These are phyloP conservation scores for Aspergillus kassunensis DNA, from an alignment of 495 filamentous ascomycete species.

Conservation along the genomic window DNA sequence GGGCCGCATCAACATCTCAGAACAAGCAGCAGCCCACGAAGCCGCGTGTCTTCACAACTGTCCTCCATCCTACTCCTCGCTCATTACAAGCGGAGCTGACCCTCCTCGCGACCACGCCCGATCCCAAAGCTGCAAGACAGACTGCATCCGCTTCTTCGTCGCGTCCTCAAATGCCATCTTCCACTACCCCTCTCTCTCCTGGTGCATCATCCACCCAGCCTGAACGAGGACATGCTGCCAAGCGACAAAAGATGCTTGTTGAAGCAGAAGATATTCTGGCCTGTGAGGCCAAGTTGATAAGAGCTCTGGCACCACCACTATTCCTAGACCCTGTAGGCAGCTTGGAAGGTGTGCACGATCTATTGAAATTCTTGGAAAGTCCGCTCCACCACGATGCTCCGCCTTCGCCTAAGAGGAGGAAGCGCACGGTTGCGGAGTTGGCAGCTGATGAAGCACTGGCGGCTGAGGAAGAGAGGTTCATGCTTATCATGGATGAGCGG, in stretches of 20 bases:
- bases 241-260: constrained; percentile 74
- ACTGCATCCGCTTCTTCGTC: constrained; percentile 42
- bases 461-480: constrained; percentile 81
- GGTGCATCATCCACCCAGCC: constrained; percentile 58
- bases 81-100: constrained; percentile 69
- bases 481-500: constrained; percentile 91
- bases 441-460: constrained; percentile 89
- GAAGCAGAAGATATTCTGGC: constrained; percentile 66
- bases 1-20: constrained; percentile 39
- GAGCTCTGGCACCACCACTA: constrained; percentile 67
- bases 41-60: constrained; percentile 67
- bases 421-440: constrained; percentile 90
- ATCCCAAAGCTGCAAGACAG: constrained; percentile 45
- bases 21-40: constrained; percentile 49
- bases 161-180: constrained; percentile 43
- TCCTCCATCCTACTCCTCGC: constrained; percentile 79
- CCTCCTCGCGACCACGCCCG: constrained; percentile 69
- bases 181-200: constrained; percentile 54
- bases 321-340: constrained; percentile 69
- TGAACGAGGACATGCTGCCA: constrained; percentile 52
- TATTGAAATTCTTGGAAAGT: constrained; percentile 67
- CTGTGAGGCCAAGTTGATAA: constrained; percentile 67
- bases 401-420: constrained; percentile 81
- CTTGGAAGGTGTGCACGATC: constrained; percentile 59
- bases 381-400: constrained; percentile 70